Evolutionary conservation across 1,284 basidiomycete genomes (phyloP).

Genomic region (Austropuccinia psidii): DNA sequence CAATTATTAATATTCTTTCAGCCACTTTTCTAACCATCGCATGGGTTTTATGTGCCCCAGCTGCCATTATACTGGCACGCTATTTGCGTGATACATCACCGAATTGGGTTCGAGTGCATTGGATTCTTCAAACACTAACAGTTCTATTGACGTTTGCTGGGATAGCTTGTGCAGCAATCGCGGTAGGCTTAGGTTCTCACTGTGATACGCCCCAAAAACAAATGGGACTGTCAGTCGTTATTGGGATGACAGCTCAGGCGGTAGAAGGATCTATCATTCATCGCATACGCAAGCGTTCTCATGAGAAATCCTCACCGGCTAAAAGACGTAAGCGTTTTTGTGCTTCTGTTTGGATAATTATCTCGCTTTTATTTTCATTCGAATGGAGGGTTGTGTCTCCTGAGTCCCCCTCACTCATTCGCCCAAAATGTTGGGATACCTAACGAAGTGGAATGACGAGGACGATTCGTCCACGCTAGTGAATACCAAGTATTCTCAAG

Average conservation of each 20-base stretch:
- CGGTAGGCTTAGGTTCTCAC: slow-evolving; percentile 33
- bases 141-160: slow-evolving; percentile 11
- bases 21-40: slow-evolving; percentile 20
- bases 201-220: slow-evolving; percentile 19
- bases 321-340: not conserved
- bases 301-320: too few species aligned
- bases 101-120: slow-evolving; percentile 20
- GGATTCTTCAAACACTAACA: slow-evolving; percentile 20
- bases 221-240: slow-evolving; percentile 14
- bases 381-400: too few species aligned
- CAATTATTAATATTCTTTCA: not conserved
- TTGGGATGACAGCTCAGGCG: slow-evolving; percentile 24
- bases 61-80: slow-evolving; percentile 10
- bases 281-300: not conserved
- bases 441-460: too few species aligned
- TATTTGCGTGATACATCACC: slow-evolving; percentile 2
- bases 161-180: slow-evolving; percentile 10
- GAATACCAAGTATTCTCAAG: too few species aligned
- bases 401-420: too few species aligned
- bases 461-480: too few species aligned
- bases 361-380: too few species aligned
- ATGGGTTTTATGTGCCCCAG: slow-evolving; percentile 15
- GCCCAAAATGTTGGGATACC: too few species aligned
- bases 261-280: slow-evolving; percentile 28
- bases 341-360: too few species aligned